Evolutionary conservation across 2,329 filamentous ascomycete species (phyloP).

Genomic region (Colletotrichum chrysophilum): DNA sequence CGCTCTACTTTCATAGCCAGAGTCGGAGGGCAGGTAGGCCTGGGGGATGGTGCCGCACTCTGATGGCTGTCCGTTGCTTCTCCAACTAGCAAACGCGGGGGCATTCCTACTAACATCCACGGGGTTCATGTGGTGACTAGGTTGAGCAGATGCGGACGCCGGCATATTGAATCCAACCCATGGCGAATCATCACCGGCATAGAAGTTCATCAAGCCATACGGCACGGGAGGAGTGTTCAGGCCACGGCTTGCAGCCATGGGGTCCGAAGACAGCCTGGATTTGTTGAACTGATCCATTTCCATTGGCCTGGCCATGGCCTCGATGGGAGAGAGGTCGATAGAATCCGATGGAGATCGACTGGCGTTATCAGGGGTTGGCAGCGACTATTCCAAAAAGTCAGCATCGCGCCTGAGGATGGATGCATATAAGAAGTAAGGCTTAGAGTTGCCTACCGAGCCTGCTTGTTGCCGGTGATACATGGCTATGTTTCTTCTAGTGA

Average conservation of each 20-base stretch:
- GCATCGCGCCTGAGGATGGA: background rate
- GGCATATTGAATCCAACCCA: constrained; percentile 42
- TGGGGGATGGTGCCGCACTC: constrained; percentile 42
- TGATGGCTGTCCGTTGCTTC: constrained; percentile 35
- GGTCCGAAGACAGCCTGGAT: background rate
- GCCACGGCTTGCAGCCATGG: background rate
- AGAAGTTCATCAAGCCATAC: constrained; percentile 38
- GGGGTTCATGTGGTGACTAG: constrained; percentile 31
- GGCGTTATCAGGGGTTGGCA: background rate
- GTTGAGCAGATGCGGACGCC: constrained; percentile 32
- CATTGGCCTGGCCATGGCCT: background rate
- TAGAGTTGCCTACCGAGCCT: background rate
- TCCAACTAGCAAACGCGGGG: constrained; percentile 36
- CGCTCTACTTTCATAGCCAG: constrained; percentile 50
- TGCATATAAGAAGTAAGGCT: background rate
- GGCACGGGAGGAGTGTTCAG: constrained; percentile 21
- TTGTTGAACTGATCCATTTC: constrained; percentile 2
- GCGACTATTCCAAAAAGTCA: background rate
- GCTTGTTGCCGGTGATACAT: background rate
- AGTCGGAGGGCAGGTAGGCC: constrained; percentile 43
- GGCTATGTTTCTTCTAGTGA: background rate
- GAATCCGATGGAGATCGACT: background rate
- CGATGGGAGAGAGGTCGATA: background rate
- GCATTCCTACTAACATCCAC: constrained; percentile 28
- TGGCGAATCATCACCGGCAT: constrained; percentile 43